Evolutionary conservation across 2,329 filamentous ascomycete genomes (phyloP).

Genomic region (Nemania sp.): DNA sequence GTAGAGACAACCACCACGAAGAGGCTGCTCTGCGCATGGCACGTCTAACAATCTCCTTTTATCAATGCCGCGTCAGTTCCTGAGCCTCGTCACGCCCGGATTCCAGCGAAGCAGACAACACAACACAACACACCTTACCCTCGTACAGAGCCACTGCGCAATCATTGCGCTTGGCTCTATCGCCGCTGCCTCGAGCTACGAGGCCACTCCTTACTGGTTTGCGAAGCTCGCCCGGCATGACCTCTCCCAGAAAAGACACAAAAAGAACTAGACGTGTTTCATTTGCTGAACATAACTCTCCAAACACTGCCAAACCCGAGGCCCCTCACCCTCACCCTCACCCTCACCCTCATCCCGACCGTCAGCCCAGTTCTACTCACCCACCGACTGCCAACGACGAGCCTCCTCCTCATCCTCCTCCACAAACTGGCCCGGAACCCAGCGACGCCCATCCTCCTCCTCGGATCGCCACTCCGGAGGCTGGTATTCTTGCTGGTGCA

Average conservation of each 20-base stretch:
- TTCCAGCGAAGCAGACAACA: neutral
- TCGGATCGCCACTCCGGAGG: neutral
- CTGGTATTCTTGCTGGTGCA: neutral
- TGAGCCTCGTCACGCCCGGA: neutral
- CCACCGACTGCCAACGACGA: neutral
- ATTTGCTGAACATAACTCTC: conserved; percentile 10
- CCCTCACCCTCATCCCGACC: neutral
- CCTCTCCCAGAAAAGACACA: neutral
- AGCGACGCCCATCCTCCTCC: neutral
- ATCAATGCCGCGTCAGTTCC: too few species aligned
- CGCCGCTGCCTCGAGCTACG: neutral
- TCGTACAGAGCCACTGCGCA: neutral
- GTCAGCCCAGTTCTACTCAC: neutral
- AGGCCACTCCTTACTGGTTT: neutral
- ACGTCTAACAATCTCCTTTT: too few species aligned
- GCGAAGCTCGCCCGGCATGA: conserved; percentile 6
- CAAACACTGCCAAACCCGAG: neutral
- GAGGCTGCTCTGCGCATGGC: too few species aligned
- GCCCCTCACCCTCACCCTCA: neutral
- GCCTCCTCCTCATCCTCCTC: conserved; percentile 1
- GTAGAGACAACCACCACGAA: too few species aligned
- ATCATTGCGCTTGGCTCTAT: neutral
- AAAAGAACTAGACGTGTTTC: conserved; percentile 24
- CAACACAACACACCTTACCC: neutral
- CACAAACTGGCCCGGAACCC: neutral